Percentiles rank a stretch among this genome's conserved stretches.
These are phyloP conservation scores for Trypanosoma lewisi DNA, from an alignment of 208 protist species.

Conservation along the genomic window DNA sequence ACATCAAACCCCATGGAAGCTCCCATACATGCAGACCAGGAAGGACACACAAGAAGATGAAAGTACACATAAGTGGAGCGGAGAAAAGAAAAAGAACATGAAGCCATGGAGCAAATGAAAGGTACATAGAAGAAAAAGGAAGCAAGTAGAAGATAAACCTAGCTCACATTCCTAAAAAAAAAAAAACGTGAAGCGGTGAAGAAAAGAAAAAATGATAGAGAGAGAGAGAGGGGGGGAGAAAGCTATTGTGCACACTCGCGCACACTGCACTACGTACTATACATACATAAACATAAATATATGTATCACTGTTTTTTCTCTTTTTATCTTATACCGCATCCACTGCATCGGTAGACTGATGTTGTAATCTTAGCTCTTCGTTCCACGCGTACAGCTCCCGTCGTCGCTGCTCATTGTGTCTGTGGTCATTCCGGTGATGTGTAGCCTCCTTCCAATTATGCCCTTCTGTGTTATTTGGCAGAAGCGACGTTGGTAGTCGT, in stretches of 20 bases:
- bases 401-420: conserved; percentile 37
- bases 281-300: conserved; percentile 5
- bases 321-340: conserved; percentile 15
- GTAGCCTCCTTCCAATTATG: background rate
- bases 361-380: conserved; percentile 35
- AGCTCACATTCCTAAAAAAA: no score
- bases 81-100: background rate
- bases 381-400: conserved; percentile 87
- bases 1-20: background rate
- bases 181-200: no score
- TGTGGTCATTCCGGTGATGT: background rate
- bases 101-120: no score
- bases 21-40: no score
- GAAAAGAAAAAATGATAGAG: conserved; percentile 1
- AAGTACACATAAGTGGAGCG: no score
- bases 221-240: no score
- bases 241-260: no score
- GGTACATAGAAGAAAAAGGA: no score
- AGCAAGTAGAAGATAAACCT: no score
- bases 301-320: background rate
- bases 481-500: background rate
- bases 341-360: conserved; percentile 17
- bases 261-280: background rate
- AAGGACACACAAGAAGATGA: background rate
- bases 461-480: background rate